Conservation (phyloP, 2,329 filamentous ascomycete genomes). For the Samsoniella hepiali region DNA sequence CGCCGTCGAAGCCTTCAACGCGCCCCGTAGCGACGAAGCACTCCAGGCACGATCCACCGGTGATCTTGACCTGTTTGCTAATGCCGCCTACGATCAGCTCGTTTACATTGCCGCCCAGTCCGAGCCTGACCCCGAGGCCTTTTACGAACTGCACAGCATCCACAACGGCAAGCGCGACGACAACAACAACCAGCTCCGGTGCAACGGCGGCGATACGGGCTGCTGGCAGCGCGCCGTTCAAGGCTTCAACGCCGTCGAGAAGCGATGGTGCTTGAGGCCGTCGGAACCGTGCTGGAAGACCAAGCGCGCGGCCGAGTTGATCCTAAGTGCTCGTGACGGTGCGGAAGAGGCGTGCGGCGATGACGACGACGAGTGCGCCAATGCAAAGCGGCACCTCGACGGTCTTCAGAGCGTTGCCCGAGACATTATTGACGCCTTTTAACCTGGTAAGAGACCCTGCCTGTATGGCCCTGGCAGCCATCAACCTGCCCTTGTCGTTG, state of each 20-base stretch:
- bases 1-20: slow-evolving; percentile 34
- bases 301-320: slow-evolving; percentile 37
- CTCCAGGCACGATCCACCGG: slow-evolving; percentile 33
- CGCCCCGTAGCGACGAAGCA: slow-evolving; percentile 25
- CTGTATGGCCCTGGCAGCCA: no score
- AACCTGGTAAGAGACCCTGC: slow-evolving; percentile 17
- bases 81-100: slow-evolving; percentile 38
- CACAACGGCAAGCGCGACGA: slow-evolving; percentile 13
- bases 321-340: slow-evolving; percentile 30
- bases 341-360: slow-evolving; percentile 27
- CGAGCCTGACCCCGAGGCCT: slow-evolving; percentile 32
- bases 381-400: slow-evolving; percentile 35
- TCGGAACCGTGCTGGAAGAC: slow-evolving; percentile 36
- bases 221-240: slow-evolving; percentile 39
- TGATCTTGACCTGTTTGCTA: slow-evolving; percentile 36
- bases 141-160: slow-evolving; percentile 24
- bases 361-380: slow-evolving; percentile 36
- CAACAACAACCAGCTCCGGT: slow-evolving; percentile 25
- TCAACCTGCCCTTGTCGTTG: neutral
- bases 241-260: slow-evolving; percentile 26
- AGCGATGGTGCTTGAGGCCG: slow-evolving; percentile 35
- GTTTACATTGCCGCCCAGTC: slow-evolving; percentile 34
- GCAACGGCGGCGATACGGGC: slow-evolving; percentile 29
- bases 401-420: slow-evolving; percentile 29
- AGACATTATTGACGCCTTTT: slow-evolving; percentile 27